Conservation (phyloP, 2,329 filamentous ascomycete genomes). For the Aureobasidium namibiae region DNA sequence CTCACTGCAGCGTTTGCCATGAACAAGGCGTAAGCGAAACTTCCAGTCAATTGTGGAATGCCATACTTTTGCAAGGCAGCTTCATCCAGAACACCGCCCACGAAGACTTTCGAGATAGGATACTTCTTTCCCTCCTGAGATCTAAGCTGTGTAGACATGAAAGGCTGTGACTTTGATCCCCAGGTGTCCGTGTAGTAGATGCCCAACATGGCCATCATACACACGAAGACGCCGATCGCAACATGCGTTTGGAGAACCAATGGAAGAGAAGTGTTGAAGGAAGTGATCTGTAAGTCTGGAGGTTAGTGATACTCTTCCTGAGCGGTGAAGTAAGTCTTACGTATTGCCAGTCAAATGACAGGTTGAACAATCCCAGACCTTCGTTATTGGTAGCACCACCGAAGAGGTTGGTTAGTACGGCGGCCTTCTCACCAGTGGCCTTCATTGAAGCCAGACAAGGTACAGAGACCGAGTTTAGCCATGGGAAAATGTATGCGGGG, state of each 20-base stretch:
- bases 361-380: constrained; percentile 41
- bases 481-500: constrained; percentile 48
- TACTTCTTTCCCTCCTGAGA: constrained; percentile 30
- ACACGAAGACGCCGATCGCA: constrained; percentile 39
- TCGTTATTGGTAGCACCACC: constrained; percentile 47
- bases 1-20: constrained; percentile 46
- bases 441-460: constrained; percentile 47
- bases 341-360: constrained; percentile 49
- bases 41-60: constrained; percentile 40
- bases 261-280: constrained; percentile 43
- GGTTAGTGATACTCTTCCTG: neutral
- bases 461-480: constrained; percentile 48
- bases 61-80: constrained; percentile 36
- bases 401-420: constrained; percentile 41
- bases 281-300: constrained; percentile 40
- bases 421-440: constrained; percentile 39
- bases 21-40: constrained; percentile 39
- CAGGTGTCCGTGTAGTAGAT: constrained; percentile 47
- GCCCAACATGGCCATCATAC: constrained; percentile 42
- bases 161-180: constrained; percentile 40
- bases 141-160: constrained; percentile 46
- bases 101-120: constrained; percentile 35
- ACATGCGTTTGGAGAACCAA: constrained; percentile 39
- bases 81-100: constrained; percentile 35
- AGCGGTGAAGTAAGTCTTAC: neutral